These are phyloP conservation scores for Musa balbisiana DNA, from an alignment of 202 grass and related monocot species.

Conservation along the genomic window DNA sequence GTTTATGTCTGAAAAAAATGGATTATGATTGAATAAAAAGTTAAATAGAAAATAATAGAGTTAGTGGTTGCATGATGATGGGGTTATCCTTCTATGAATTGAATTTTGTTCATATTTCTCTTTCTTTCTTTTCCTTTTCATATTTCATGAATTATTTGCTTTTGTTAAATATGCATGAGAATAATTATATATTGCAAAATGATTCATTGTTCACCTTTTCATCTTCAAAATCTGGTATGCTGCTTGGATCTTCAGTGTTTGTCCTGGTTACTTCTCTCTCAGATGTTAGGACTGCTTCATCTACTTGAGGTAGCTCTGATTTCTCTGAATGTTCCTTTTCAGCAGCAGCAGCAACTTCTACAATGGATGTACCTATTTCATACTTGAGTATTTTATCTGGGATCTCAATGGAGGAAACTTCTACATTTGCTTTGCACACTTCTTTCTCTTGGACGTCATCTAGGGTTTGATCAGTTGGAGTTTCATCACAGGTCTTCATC, in stretches of 20 bases:
- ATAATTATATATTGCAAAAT: background rate
- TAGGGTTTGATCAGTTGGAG: background rate
- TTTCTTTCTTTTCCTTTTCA: background rate
- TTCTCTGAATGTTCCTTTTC: background rate
- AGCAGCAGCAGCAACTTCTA: background rate
- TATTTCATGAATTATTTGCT: background rate
- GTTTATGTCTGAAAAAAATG: background rate
- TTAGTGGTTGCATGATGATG: background rate
- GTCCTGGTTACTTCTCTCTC: background rate
- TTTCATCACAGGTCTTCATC: background rate
- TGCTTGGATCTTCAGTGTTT: background rate
- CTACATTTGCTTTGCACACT: background rate
- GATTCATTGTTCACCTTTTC: background rate
- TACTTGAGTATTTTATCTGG: background rate
- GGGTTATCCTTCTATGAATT: background rate
- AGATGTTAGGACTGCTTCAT: background rate
- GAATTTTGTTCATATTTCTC: background rate
- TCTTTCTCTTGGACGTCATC: background rate
- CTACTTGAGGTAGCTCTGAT: background rate
- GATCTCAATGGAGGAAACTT: background rate
- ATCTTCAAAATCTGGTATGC: background rate
- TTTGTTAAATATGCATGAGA: background rate
- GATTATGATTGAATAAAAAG: background rate
- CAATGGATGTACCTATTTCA: background rate
- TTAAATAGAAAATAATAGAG: background rate